A percentile compares a stretch with the other conserved stretches of the same genome.
Evolutionary conservation across 345 rosid species (phyloP).

Genomic region (Anacardium occidentale): DNA sequence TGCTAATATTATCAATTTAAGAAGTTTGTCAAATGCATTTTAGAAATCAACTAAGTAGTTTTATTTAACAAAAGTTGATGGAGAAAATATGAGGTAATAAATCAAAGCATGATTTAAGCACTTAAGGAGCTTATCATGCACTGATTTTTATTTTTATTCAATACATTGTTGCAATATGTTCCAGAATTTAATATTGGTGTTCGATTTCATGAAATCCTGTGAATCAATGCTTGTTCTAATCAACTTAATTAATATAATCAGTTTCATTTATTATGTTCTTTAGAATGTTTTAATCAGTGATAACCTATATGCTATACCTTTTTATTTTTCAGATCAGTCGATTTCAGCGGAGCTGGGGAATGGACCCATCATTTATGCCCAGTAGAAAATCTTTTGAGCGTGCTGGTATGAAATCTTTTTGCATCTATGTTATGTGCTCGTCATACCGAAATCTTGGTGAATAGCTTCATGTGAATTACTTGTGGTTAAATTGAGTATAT

Average conservation of each 20-base stretch:
- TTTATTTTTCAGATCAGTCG: slow-evolving; percentile 46
- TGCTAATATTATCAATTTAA: not conserved
- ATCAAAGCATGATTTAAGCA: not conserved
- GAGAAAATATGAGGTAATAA: not conserved
- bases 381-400: slow-evolving; percentile 95
- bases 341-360: slow-evolving; percentile 91
- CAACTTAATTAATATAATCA: too few species aligned
- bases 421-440: not conserved
- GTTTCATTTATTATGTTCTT: not conserved
- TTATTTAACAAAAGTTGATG: not conserved
- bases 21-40: not conserved
- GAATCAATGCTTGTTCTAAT: not conserved
- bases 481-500: too few species aligned
- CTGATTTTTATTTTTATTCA: not conserved
- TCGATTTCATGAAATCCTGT: not conserved
- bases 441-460: too few species aligned
- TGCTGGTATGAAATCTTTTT: slow-evolving; percentile 53
- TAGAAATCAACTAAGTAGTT: not conserved
- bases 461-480: too few species aligned
- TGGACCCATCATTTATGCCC: slow-evolving; percentile 95
- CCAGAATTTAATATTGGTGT: not conserved
- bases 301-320: not conserved
- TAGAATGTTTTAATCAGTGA: not conserved
- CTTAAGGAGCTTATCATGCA: too few species aligned
- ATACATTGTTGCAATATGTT: not conserved